A percentile compares a stretch with the other conserved stretches of the same genome.
phyloP scores from a whole-genome alignment of 208 protist genomes.

The Strigomonas galati region DNA sequence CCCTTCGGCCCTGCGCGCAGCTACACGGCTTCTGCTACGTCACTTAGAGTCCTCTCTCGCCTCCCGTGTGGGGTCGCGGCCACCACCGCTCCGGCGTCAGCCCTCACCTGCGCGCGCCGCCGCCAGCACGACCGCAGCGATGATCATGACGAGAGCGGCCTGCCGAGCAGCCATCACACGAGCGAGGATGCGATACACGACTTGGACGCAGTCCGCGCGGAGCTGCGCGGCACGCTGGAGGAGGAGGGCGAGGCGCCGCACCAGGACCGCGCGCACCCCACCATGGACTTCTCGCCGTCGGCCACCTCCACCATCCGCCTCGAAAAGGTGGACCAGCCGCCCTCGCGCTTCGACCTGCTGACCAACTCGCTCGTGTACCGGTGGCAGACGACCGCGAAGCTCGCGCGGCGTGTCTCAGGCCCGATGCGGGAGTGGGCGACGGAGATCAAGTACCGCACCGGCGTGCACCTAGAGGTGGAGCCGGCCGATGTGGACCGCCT shows the following conservation, averaged over 20 bases:
- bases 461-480: conserved; percentile 86
- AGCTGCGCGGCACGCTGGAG: not conserved
- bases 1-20: too few relatives aligned
- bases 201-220: not conserved
- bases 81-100: conserved; percentile 5
- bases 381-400: conserved; percentile 79
- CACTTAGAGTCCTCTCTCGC: too few relatives aligned
- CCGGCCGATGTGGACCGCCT: conserved; percentile 65
- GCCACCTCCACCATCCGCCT: conserved; percentile 38
- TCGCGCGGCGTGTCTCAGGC: conserved; percentile 75
- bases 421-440: conserved; percentile 89
- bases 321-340: conserved; percentile 62
- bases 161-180: too few relatives aligned
- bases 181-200: too few relatives aligned
- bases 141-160: too few relatives aligned
- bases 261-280: too few relatives aligned
- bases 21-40: too few relatives aligned
- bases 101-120: not conserved
- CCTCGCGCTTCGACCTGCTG: conserved; percentile 80
- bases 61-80: not conserved
- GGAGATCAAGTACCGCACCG: conserved; percentile 89
- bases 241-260: not conserved
- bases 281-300: conserved; percentile 13
- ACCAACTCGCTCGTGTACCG: conserved; percentile 86
- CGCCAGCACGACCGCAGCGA: too few relatives aligned